phyloP scores from a whole-genome alignment of 306 rosid genomes.

The Cercis canadensis region DNA sequence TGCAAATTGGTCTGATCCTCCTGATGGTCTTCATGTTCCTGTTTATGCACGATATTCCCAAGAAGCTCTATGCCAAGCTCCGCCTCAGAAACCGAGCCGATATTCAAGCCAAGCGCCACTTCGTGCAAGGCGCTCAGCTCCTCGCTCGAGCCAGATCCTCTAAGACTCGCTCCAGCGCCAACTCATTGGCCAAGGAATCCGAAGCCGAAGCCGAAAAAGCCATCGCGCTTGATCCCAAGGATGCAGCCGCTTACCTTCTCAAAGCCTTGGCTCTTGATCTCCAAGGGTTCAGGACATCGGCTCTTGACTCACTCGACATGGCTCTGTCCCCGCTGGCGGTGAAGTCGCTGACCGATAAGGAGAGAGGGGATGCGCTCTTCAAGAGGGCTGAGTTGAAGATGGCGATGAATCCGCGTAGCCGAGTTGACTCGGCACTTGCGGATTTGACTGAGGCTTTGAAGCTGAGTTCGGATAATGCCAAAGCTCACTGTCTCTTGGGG shows the following conservation, averaged over 20 bases:
- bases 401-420: slow-evolving; percentile 46
- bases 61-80: slow-evolving; percentile 48
- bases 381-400: slow-evolving; percentile 82
- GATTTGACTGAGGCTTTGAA: slow-evolving; percentile 68
- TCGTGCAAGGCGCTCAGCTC: slow-evolving; percentile 86
- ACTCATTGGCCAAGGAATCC: slow-evolving; percentile 54
- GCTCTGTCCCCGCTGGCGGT: slow-evolving; percentile 79
- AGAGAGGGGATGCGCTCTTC: slow-evolving; percentile 77
- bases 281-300: slow-evolving; percentile 79
- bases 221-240: slow-evolving; percentile 73
- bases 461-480: slow-evolving; percentile 60
- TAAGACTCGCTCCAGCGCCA: slow-evolving; percentile 38
- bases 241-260: slow-evolving; percentile 85
- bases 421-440: slow-evolving; percentile 61
- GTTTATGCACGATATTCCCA: slow-evolving; percentile 67
- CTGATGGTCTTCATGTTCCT: slow-evolving; percentile 54
- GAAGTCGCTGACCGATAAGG: slow-evolving; percentile 55
- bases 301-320: slow-evolving; percentile 73
- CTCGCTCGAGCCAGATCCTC: slow-evolving; percentile 66
- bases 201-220: slow-evolving; percentile 73
- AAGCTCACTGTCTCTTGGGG: slow-evolving; percentile 68
- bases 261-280: slow-evolving; percentile 72
- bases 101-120: slow-evolving; percentile 72
- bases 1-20: slow-evolving; percentile 63
- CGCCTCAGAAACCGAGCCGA: slow-evolving; percentile 55